These are phyloP conservation scores for Moesziomyces antarcticus DNA, from an alignment of 1,284 basidiomycete genomes.

Conservation along the genomic window DNA sequence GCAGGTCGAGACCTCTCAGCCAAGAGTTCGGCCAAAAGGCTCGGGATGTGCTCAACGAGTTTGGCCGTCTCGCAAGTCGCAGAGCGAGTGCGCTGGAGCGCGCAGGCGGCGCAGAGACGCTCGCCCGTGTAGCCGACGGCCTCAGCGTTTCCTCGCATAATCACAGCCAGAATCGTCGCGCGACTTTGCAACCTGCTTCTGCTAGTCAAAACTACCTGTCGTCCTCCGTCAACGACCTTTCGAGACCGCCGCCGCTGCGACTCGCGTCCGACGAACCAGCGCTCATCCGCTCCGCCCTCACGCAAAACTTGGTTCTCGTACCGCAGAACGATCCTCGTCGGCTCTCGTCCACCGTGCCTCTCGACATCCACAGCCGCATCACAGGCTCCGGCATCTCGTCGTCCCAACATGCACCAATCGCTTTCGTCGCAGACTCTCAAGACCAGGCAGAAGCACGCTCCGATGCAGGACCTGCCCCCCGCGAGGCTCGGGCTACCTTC, in stretches of 20 bases:
- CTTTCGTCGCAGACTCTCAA: conserved; percentile 22
- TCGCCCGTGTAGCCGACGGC: conserved; percentile 33
- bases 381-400: conserved; percentile 4
- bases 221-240: not conserved
- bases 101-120: conserved; percentile 27
- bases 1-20: conserved; percentile 22
- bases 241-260: conserved; percentile 1
- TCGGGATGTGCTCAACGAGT: conserved; percentile 36
- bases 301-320: conserved; percentile 14
- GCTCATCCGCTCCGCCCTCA: conserved; percentile 7
- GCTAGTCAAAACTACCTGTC: not conserved
- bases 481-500: conserved; percentile 2
- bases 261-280: conserved; percentile 14
- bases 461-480: not conserved
- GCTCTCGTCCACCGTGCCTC: conserved; percentile 13
- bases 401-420: conserved; percentile 7
- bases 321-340: conserved; percentile 22
- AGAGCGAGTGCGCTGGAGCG: conserved; percentile 26
- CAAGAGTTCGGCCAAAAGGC: conserved; percentile 35
- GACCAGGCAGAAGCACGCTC: not conserved
- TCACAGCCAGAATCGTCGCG: conserved; percentile 1
- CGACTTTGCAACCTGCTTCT: conserved; percentile 11
- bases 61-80: conserved; percentile 26
- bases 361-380: conserved; percentile 21
- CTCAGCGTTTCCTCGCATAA: conserved; percentile 17